Evolutionary conservation across 805 yeast genomes (phyloP).

Genomic region (Candida chauliodis): DNA sequence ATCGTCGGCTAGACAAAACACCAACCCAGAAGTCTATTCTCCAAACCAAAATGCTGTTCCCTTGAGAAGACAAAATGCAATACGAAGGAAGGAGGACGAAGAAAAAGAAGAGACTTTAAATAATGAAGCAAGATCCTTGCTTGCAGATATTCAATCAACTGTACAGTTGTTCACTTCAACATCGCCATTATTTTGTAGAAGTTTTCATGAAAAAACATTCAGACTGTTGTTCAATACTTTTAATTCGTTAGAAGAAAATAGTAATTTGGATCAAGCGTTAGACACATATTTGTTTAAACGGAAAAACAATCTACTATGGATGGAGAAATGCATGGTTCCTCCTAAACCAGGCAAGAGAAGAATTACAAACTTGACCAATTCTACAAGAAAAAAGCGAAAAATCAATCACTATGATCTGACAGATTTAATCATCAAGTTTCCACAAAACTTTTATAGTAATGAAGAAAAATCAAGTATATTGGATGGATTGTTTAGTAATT

Average conservation of each 20-base stretch:
- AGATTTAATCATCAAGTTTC: background rate
- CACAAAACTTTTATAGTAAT: background rate
- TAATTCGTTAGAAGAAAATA: constrained; percentile 1
- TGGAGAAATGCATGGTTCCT: background rate
- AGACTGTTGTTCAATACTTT: constrained; percentile 5
- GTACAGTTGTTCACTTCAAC: background rate
- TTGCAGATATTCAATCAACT: constrained; percentile 10
- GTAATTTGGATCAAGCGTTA: constrained; percentile 11
- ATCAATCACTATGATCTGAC: background rate
- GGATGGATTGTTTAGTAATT: constrained; percentile 18
- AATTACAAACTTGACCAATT: background rate
- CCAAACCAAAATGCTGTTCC: constrained; percentile 17
- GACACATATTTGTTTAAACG: constrained; percentile 13
- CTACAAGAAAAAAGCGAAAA: constrained; percentile 4
- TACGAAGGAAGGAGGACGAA: constrained; percentile 11
- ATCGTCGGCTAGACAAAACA: constrained; percentile 24
- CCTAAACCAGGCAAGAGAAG: constrained; percentile 3
- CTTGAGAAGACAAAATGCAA: constrained; percentile 32
- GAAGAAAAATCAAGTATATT: constrained; percentile 16
- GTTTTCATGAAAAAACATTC: constrained; percentile 4
- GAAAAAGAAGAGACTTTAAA: constrained; percentile 1
- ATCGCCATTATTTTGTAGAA: constrained; percentile 8
- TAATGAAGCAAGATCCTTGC: constrained; percentile 12
- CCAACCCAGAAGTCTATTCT: constrained; percentile 3
- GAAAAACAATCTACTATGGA: constrained; percentile 12